phyloP scores from a whole-genome alignment of 768 basidiomycete genomes.

The Russula abietina region DNA sequence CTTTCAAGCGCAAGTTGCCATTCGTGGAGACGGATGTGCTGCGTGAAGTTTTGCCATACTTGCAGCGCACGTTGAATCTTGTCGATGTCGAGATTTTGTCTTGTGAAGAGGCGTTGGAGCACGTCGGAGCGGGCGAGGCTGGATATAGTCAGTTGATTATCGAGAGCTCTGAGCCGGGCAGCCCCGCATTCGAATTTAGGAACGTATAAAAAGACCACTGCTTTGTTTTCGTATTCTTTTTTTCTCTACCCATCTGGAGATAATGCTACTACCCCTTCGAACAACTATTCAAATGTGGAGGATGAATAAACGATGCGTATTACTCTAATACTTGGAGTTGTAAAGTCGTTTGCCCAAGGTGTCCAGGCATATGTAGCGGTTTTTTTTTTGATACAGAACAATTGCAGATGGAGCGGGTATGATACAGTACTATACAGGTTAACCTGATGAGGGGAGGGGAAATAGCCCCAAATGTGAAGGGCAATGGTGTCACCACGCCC shows the following conservation, averaged over 20 bases:
- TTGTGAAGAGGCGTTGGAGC: conserved; percentile 59
- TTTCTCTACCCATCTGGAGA: background rate
- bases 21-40: conserved; percentile 81
- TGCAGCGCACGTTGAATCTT: conserved; percentile 69
- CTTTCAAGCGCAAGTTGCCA: conserved; percentile 75
- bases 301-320: background rate
- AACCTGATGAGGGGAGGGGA: too few species aligned
- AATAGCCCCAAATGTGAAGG: background rate
- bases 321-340: background rate
- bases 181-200: conserved; percentile 81
- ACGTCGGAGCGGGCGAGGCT: conserved; percentile 36
- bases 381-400: background rate
- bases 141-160: conserved; percentile 67
- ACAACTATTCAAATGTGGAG: too few species aligned
- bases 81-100: conserved; percentile 64
- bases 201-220: conserved; percentile 46
- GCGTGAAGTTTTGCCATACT: conserved; percentile 64
- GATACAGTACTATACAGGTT: background rate
- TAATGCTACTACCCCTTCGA: background rate
- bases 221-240: background rate
- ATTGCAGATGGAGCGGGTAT: background rate
- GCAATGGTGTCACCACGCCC: background rate
- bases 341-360: background rate
- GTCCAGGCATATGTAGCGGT: background rate
- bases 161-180: conserved; percentile 82